These are phyloP conservation scores for Marchantia paleacea DNA, from an alignment of 225 moss, liverwort and hornwort genomes.

Conservation along the genomic window DNA sequence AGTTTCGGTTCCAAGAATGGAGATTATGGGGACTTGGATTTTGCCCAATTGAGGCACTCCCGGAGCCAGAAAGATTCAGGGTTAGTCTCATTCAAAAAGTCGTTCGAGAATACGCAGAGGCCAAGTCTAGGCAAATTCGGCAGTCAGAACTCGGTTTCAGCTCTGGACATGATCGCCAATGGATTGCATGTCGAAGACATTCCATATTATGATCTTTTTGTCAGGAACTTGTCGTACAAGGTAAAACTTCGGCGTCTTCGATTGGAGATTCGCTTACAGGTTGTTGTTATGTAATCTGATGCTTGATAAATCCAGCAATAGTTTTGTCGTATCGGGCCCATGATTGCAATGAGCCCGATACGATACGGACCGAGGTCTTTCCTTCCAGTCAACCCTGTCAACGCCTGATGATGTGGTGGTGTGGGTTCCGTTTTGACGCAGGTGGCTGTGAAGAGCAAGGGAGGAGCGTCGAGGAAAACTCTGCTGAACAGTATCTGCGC, in stretches of 20 bases:
- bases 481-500: constrained; percentile 32
- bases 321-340: too few relatives aligned
- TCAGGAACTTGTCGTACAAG: constrained; percentile 38
- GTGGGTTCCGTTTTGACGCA: not conserved
- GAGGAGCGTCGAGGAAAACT: constrained; percentile 18
- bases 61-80: not conserved
- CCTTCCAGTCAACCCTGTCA: not conserved
- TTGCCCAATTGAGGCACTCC: not conserved
- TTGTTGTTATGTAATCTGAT: too few relatives aligned
- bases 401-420: not conserved
- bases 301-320: too few relatives aligned
- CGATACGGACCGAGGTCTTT: too few relatives aligned
- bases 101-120: not conserved
- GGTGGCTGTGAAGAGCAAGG: constrained; percentile 32
- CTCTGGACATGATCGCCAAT: constrained; percentile 46
- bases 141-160: constrained; percentile 38
- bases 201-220: constrained; percentile 39
- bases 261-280: too few relatives aligned
- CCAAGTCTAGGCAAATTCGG: constrained; percentile 27
- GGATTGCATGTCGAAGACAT: constrained; percentile 33
- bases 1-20: not conserved
- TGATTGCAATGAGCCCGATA: too few relatives aligned
- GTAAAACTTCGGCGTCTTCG: too few relatives aligned
- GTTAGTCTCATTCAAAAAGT: not conserved
- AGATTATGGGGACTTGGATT: constrained; percentile 2